Percentiles rank a stretch among this genome's conserved stretches.
phyloP scores from a whole-genome alignment of 305 asterid genomes.

The Salvia sclarea region DNA sequence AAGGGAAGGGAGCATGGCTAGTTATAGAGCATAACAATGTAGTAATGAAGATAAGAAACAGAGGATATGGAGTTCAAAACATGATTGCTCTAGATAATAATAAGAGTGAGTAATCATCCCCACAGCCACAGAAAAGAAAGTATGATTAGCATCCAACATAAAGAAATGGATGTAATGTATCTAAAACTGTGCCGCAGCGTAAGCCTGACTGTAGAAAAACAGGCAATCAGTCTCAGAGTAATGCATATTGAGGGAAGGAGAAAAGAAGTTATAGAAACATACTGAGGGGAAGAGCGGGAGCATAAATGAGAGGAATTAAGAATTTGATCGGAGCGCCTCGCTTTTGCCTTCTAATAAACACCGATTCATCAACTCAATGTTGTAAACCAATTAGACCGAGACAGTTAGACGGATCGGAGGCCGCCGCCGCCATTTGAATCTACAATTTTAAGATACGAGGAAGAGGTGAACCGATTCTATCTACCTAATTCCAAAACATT shows the following conservation, averaged over 20 bases:
- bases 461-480: too few relatives aligned
- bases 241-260: not conserved
- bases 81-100: not conserved
- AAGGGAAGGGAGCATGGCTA: not conserved
- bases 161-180: slow-evolving; percentile 73
- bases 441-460: not conserved
- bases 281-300: slow-evolving; percentile 97
- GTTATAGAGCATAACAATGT: not conserved
- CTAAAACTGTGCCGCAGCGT: slow-evolving; percentile 75
- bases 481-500: too few relatives aligned
- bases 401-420: slow-evolving; percentile 36
- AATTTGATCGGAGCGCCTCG: slow-evolving; percentile 60
- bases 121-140: not conserved
- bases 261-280: slow-evolving; percentile 22
- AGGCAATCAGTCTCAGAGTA: slow-evolving; percentile 15
- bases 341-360: slow-evolving; percentile 45
- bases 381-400: slow-evolving; percentile 32
- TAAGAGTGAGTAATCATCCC: not conserved
- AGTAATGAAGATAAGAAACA: slow-evolving; percentile 1
- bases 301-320: slow-evolving; percentile 54
- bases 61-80: not conserved
- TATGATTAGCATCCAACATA: not conserved
- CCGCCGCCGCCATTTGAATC: slow-evolving; percentile 45
- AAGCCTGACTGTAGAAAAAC: slow-evolving; percentile 60
- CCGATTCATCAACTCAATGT: slow-evolving; percentile 18